phyloP scores from a whole-genome alignment of 116 monocot genomes.

The Iris pallida region DNA sequence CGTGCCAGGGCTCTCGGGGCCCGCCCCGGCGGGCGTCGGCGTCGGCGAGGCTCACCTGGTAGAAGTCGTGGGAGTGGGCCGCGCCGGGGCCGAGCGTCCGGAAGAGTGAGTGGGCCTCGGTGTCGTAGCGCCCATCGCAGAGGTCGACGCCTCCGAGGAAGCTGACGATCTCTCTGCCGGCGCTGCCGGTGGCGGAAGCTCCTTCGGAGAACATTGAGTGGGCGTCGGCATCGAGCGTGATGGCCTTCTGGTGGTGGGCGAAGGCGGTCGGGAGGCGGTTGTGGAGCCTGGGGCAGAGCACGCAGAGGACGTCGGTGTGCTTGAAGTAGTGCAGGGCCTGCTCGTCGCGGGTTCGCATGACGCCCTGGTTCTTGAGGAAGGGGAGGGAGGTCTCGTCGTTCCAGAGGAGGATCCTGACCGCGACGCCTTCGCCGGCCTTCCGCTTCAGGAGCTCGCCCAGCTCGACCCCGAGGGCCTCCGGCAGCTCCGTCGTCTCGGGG shows the following conservation, averaged over 20 bases:
- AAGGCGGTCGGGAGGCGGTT: constrained; percentile 33
- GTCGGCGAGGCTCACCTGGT: constrained; percentile 36
- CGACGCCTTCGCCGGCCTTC: constrained; percentile 51
- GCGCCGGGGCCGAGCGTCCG: constrained; percentile 22
- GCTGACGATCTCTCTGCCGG: constrained; percentile 28
- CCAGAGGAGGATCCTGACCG: constrained; percentile 51
- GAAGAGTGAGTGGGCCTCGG: constrained; percentile 46
- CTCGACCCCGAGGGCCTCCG: constrained; percentile 21
- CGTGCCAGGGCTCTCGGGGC: constrained; percentile 63
- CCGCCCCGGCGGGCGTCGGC: constrained; percentile 27
- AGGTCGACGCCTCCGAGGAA: constrained; percentile 61
- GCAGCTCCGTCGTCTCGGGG: constrained; percentile 13
- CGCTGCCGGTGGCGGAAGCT: background rate
- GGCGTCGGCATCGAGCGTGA: constrained; percentile 25
- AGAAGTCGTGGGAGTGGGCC: constrained; percentile 33
- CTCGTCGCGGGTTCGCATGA: constrained; percentile 55
- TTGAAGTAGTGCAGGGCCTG: constrained; percentile 41
- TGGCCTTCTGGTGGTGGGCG: constrained; percentile 66
- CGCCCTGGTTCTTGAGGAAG: constrained; percentile 30
- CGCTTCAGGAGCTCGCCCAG: constrained; percentile 40
- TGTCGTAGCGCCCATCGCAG: constrained; percentile 57
- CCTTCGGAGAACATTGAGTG: background rate
- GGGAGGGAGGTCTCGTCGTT: constrained; percentile 48
- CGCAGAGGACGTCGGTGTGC: constrained; percentile 42
- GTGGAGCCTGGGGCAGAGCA: constrained; percentile 31